A percentile compares a stretch with the other conserved stretches of the same genome.
phyloP scores from a whole-genome alignment of 2,329 filamentous ascomycete genomes.

The Mariannaea elegans region DNA sequence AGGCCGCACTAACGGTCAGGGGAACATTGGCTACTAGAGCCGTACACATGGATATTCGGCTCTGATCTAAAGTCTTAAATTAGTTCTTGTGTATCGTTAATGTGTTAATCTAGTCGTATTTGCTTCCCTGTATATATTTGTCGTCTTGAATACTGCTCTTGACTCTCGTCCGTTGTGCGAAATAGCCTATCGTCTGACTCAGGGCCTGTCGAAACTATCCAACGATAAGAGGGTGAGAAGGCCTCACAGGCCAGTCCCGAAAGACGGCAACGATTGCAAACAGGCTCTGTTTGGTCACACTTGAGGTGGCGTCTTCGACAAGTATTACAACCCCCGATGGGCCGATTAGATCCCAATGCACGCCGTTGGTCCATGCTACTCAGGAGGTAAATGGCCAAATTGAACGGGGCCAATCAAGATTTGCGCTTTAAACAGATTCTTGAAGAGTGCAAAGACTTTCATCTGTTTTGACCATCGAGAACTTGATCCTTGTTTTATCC shows the following conservation, averaged over 20 bases:
- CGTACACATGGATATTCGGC: slow-evolving; percentile 27
- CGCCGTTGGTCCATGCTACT: slow-evolving; percentile 1
- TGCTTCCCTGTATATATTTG: slow-evolving; percentile 32
- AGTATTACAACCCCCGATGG: slow-evolving; percentile 33
- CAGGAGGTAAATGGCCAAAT: neutral
- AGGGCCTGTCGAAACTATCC: slow-evolving; percentile 28
- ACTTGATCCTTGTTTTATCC: too few species aligned
- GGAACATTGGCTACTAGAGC: slow-evolving; percentile 21
- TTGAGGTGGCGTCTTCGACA: slow-evolving; percentile 37
- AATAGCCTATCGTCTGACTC: slow-evolving; percentile 28
- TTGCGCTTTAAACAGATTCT: too few species aligned
- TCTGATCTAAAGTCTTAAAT: too few species aligned
- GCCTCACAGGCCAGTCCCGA: slow-evolving; percentile 31
- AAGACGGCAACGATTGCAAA: slow-evolving; percentile 28
- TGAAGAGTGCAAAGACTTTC: too few species aligned
- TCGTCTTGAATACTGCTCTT: slow-evolving; percentile 28
- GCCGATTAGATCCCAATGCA: neutral
- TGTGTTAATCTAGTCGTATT: too few species aligned
- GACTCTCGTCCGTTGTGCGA: slow-evolving; percentile 19
- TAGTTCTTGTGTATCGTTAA: too few species aligned
- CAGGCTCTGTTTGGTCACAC: slow-evolving; percentile 29
- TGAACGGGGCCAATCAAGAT: too few species aligned
- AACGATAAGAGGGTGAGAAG: slow-evolving; percentile 30
- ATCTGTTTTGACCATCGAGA: too few species aligned
- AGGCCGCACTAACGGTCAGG: slow-evolving; percentile 27